Evolutionary conservation across 1,284 basidiomycete genomes (phyloP), one percentile per base, ranked within the genome.

Genomic region (Microbotryum intermedium): DNA sequence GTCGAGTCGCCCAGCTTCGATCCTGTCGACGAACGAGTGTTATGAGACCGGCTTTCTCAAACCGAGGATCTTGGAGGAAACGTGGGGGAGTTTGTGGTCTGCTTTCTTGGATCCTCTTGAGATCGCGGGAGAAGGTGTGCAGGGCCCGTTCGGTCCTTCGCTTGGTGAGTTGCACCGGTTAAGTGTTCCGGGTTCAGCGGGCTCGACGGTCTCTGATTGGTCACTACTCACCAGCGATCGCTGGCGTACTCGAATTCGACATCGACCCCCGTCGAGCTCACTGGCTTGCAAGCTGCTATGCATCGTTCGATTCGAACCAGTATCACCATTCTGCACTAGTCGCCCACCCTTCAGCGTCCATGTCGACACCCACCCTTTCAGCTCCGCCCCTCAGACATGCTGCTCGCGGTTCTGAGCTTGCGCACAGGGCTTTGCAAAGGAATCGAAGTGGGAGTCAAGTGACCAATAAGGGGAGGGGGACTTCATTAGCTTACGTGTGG

Each of bases 211-310:
- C 8, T 11, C n/a, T n/a, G n/a, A 26, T 29, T 42, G 3, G 21
- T 26, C 18, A n/a, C 46, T 34, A 13, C 16, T 23, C 26, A 4
- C 23, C 34, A 70, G 69, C 69, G 5, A 61, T 70, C 30, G 69
- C 65, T 21, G 67, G 61, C 11, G 57, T 61, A 0, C 49, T 70
- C 48, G 62, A 69, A 45, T 70, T 70, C 51, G 67, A 69, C 54
- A 51, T 69, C 46, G 67, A 67, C n/a, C 44, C 55, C 1, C 54
- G 48, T 10, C 60, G 65, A 25, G 63, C 67, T 10, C 53, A 59
- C 3, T 68, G 66, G 66, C 59, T 64, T 10, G 28, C 49, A 16
- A 47, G 44, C 13, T 68, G 66, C 6, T 39, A 39, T 39, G 9
- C 34, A 39, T 18, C 34, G 34, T 39, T 11, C 34, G 34, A 39